Base-by-base conservation (phyloP, 768 basidiomycete genomes). In the Collybiopsis confluens region DNA sequence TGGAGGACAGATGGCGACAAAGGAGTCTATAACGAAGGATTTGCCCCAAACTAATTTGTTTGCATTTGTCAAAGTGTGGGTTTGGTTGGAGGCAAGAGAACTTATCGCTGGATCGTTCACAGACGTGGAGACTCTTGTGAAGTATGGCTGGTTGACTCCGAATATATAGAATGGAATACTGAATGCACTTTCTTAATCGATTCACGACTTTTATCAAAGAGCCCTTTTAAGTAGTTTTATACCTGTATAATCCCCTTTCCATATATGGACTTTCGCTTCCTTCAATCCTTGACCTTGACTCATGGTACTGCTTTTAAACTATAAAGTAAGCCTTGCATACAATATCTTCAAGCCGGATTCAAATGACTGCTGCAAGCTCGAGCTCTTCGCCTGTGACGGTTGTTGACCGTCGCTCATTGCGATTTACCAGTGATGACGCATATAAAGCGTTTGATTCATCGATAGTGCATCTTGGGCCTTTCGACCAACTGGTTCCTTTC, bases 21-120 rank as follows among this genome's bases (percentile, higher is more conserved):
- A 85, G 61, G 81, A 68, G 64, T 72, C 65, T 61, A 80, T 72
- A 69, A 81, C 62, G 53, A 79, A 73, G 57, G 73, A 81, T 54
- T 66, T 88, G 42, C 85, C 88, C 2, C 78, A 76, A 7, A 83
- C 86, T 24, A 84, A 93, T 65, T 68, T 97, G 9, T 88, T 89
- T 18, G 83, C 92, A 0, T 82, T 98, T 74, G 68, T 96, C 58
- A 99, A 98, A 82, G 92, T 93, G 46, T 98, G 95, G 96, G 77
- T 98, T 26, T 92, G 86, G 83, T 74, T 96, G 37, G 96, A 98
- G 72, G 94, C 94, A 3, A 79, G 95, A 55, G 88, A 91, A 55
- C 75, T 98, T 54, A 92, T 90, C 6, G 82, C 86, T 10, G 73
- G 86, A 1, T 88, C 90, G 2, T 79, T 90, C 36, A 78, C 86